Conservation (phyloP, 1,139 yeast species). For the Waltiozyma sp. region DNA sequence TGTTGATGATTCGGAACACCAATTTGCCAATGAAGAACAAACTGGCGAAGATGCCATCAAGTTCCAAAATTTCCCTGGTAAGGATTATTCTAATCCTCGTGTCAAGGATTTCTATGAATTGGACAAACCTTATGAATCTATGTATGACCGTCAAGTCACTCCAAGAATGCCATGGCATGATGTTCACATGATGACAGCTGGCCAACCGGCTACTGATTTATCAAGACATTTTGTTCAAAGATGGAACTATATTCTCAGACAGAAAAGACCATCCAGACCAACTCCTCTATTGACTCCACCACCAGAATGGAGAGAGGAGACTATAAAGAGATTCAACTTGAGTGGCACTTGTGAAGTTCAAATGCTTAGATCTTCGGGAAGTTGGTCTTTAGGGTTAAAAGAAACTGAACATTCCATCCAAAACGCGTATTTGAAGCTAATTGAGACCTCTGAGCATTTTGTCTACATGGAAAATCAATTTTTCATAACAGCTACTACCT, state of each 20-base stretch:
- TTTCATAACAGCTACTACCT: slow-evolving; percentile 76
- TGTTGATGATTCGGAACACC: slow-evolving; percentile 53
- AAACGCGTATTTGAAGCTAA: slow-evolving; percentile 80
- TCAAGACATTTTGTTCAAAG: slow-evolving; percentile 93
- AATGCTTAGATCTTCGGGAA: slow-evolving; percentile 75
- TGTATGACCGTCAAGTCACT: slow-evolving; percentile 71
- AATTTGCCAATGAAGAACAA: slow-evolving; percentile 20
- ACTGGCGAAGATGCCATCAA: slow-evolving; percentile 21
- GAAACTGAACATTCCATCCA: slow-evolving; percentile 86
- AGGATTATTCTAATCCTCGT: slow-evolving; percentile 94
- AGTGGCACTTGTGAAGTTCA: slow-evolving; percentile 91
- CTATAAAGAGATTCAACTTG: slow-evolving; percentile 31
- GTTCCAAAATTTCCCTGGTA: slow-evolving; percentile 85
- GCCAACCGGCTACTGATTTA: slow-evolving; percentile 91
- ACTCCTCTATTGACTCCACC: slow-evolving; percentile 93
- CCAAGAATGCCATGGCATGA: slow-evolving; percentile 99
- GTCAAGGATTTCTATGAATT: slow-evolving; percentile 75
- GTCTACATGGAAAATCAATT: slow-evolving; percentile 93
- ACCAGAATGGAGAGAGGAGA: slow-evolving; percentile 68
- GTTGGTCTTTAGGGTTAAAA: slow-evolving; percentile 85
- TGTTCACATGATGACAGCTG: slow-evolving; percentile 90
- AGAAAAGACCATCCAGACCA: slow-evolving; percentile 85
- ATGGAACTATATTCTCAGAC: slow-evolving; percentile 90
- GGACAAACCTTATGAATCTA: slow-evolving; percentile 80
- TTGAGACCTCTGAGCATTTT: slow-evolving; percentile 87